Percentiles rank a stretch among this genome's conserved stretches.
phyloP scores from a whole-genome alignment of 1,139 yeast species.

The Debaryomyces nepalensis region DNA sequence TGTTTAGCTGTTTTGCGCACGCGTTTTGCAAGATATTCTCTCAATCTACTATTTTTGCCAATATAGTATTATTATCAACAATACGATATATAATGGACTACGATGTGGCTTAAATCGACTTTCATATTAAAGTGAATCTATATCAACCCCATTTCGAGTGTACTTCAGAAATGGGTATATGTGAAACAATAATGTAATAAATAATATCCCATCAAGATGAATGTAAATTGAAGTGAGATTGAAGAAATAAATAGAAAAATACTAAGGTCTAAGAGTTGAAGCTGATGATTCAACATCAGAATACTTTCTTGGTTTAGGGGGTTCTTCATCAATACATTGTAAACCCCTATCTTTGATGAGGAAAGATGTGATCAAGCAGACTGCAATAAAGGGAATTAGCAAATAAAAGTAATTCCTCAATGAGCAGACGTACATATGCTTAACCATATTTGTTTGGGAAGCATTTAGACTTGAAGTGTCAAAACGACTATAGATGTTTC shows the following conservation, averaged over 20 bases:
- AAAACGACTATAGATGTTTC: constrained; percentile 25
- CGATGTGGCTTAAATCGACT: too few relatives aligned
- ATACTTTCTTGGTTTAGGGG: constrained; percentile 1
- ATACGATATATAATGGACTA: too few relatives aligned
- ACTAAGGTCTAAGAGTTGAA: constrained; percentile 8
- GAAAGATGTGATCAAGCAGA: constrained; percentile 41
- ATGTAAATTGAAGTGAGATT: too few relatives aligned
- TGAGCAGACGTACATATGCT: constrained; percentile 39
- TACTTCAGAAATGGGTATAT: too few relatives aligned
- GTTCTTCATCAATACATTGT: constrained; percentile 42
- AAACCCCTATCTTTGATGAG: constrained; percentile 49
- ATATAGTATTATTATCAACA: too few relatives aligned
- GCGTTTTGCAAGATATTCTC: neutral
- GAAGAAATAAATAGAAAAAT: too few relatives aligned
- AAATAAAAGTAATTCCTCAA: constrained; percentile 45
- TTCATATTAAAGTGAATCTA: too few relatives aligned
- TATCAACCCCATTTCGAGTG: too few relatives aligned
- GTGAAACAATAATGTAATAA: too few relatives aligned
- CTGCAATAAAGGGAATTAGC: constrained; percentile 46
- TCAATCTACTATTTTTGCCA: too few relatives aligned
- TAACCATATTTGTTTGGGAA: constrained; percentile 30
- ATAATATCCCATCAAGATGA: too few relatives aligned
- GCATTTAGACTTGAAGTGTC: constrained; percentile 22
- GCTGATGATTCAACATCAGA: constrained; percentile 15
- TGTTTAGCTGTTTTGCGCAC: constrained; percentile 1